phyloP scores from a whole-genome alignment of 1,284 basidiomycete species.

The Cryptococcus maquisensis region DNA sequence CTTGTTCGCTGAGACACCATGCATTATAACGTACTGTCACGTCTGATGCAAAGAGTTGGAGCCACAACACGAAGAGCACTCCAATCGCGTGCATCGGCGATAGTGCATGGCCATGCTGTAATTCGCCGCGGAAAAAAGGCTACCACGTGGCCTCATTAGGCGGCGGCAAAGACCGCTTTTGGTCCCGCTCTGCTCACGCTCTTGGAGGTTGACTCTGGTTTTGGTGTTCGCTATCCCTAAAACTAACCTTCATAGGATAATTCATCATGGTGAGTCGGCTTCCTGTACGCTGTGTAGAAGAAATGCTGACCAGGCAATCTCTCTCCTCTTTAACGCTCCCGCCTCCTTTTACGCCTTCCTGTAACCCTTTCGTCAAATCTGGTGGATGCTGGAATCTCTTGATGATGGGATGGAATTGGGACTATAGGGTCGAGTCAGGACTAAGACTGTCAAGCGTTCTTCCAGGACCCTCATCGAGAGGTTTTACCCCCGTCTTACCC shows the following conservation, averaged over 20 bases:
- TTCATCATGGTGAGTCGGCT: neutral
- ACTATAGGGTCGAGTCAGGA: constrained; percentile 93
- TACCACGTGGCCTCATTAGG: too few species aligned
- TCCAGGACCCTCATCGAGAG: constrained; percentile 99
- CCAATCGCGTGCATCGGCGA: too few species aligned
- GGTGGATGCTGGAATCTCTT: neutral
- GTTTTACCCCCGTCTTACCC: constrained; percentile 95
- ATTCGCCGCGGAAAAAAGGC: too few species aligned
- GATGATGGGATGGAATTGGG: neutral
- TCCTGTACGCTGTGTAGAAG: neutral
- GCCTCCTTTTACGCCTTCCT: neutral
- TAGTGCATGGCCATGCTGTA: too few species aligned
- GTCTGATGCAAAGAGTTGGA: too few species aligned
- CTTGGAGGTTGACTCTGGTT: too few species aligned
- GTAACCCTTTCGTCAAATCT: neutral
- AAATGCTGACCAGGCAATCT: neutral
- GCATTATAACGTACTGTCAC: too few species aligned
- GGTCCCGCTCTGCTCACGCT: too few species aligned
- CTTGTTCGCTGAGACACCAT: too few species aligned
- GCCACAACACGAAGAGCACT: too few species aligned
- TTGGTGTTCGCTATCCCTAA: neutral
- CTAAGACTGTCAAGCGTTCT: constrained; percentile 99
- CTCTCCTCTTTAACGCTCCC: neutral
- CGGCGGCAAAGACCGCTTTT: too few species aligned
- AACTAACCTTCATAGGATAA: neutral